phyloP scores from a whole-genome alignment of 2,329 filamentous ascomycete genomes.

The Penicillium sp. region DNA sequence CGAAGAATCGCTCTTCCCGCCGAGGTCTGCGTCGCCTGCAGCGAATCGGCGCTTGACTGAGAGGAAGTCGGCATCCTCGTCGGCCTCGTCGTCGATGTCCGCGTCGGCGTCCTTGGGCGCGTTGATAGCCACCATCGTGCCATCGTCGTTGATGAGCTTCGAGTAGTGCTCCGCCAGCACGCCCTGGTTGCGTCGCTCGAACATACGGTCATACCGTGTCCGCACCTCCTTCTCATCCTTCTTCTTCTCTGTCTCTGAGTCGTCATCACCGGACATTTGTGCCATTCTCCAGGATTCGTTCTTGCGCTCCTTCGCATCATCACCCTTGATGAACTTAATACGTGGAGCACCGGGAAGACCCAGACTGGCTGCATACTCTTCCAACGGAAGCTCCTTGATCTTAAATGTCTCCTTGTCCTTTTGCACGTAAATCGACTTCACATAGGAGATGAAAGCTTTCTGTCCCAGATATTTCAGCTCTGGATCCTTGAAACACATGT shows the following conservation, averaged over 20 bases:
- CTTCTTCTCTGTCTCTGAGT: slow-evolving; percentile 42
- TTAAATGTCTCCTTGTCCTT: slow-evolving; percentile 89
- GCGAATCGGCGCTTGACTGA: slow-evolving; percentile 79
- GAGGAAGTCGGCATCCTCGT: slow-evolving; percentile 72
- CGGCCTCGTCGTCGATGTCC: slow-evolving; percentile 42
- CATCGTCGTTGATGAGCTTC: slow-evolving; percentile 64
- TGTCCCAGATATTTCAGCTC: slow-evolving; percentile 91
- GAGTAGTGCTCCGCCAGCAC: slow-evolving; percentile 88
- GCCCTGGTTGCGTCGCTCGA: slow-evolving; percentile 91
- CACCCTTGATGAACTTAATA: slow-evolving; percentile 86
- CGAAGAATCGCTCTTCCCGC: slow-evolving; percentile 17
- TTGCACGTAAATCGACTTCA: slow-evolving; percentile 74
- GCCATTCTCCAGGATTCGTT: slow-evolving; percentile 66
- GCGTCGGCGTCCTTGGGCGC: slow-evolving; percentile 20
- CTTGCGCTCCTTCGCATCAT: slow-evolving; percentile 77
- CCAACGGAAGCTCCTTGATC: slow-evolving; percentile 69
- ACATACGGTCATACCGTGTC: slow-evolving; percentile 97
- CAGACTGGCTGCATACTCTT: slow-evolving; percentile 74
- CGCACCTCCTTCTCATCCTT: slow-evolving; percentile 58
- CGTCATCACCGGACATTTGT: slow-evolving; percentile 52
- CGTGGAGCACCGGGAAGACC: slow-evolving; percentile 84
- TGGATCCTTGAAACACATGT: slow-evolving; percentile 90
- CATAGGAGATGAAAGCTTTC: slow-evolving; percentile 89
- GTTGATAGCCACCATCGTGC: slow-evolving; percentile 33
- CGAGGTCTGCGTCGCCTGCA: slow-evolving; percentile 54